phyloP scores from a whole-genome alignment of 2,329 filamentous ascomycete genomes.

The Nannizzia gypsea region DNA sequence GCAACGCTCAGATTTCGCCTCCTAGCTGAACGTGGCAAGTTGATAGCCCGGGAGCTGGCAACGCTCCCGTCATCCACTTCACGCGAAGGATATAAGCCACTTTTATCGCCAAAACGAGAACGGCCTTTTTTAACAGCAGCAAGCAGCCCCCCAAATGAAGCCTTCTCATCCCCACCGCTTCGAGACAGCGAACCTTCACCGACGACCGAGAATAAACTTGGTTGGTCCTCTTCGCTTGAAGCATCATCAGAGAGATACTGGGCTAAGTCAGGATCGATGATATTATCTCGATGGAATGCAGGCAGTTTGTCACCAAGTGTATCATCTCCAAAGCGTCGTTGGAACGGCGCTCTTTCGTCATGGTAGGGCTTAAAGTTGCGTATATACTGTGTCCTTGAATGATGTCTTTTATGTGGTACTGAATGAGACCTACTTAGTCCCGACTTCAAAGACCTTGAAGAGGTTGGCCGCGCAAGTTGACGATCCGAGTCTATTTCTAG shows the following conservation, averaged over 20 bases:
- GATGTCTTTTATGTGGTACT: conserved; percentile 67
- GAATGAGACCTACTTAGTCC: conserved; percentile 63
- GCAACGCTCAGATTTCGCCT: conserved; percentile 75
- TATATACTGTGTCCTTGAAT: conserved; percentile 75
- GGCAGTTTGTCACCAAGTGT: conserved; percentile 56
- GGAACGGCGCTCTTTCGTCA: conserved; percentile 81
- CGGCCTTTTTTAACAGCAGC: conserved; percentile 65
- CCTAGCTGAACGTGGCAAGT: conserved; percentile 52
- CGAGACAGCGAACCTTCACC: conserved; percentile 51
- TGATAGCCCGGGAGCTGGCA: conserved; percentile 45
- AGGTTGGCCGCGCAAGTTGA: conserved; percentile 73
- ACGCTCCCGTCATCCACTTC: conserved; percentile 56
- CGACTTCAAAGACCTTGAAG: conserved; percentile 77
- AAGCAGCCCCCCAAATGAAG: conserved; percentile 60
- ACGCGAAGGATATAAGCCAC: conserved; percentile 56
- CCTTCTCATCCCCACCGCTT: conserved; percentile 59
- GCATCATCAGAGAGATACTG: conserved; percentile 91
- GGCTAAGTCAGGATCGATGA: conserved; percentile 91
- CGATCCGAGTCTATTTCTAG: conserved; percentile 80
- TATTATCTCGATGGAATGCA: conserved; percentile 96
- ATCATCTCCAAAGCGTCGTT: conserved; percentile 59
- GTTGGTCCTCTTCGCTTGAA: conserved; percentile 84
- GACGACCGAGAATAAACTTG: conserved; percentile 70
- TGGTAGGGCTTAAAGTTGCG: conserved; percentile 58
- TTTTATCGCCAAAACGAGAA: conserved; percentile 61